phyloP scores from a whole-genome alignment of 1,284 basidiomycete species.

The Microbotryum saponariae region DNA sequence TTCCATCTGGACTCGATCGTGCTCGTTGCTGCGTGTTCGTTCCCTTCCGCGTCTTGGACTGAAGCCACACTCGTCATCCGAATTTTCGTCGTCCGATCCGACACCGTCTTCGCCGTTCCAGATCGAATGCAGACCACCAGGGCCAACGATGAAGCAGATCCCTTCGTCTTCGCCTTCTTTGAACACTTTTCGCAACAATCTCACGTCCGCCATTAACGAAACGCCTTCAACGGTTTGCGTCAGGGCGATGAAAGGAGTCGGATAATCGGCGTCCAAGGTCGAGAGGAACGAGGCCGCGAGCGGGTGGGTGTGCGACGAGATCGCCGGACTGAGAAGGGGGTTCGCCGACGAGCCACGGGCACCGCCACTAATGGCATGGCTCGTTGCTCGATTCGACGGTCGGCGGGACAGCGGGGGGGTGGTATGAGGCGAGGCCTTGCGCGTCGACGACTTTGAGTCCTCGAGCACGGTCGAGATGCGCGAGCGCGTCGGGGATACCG shows the following conservation, averaged over 20 bases:
- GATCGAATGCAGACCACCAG: slow-evolving; percentile 22
- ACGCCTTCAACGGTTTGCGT: slow-evolving; percentile 29
- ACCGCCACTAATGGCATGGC: no score
- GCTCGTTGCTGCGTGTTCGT: not conserved
- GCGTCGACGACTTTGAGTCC: no score
- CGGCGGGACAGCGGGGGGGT: no score
- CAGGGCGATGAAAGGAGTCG: slow-evolving; percentile 31
- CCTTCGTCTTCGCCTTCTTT: slow-evolving; percentile 12
- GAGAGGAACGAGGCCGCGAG: not conserved
- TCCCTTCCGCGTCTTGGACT: not conserved
- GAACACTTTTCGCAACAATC: slow-evolving; percentile 28
- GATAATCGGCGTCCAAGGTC: not conserved
- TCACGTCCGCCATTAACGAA: slow-evolving; percentile 29
- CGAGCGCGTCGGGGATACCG: no score
- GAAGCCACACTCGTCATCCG: not conserved
- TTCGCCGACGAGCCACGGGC: not conserved
- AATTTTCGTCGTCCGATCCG: not conserved
- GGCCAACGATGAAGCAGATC: slow-evolving; percentile 24
- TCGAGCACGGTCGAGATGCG: no score
- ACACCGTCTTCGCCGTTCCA: slow-evolving; percentile 30
- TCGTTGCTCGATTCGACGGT: no score
- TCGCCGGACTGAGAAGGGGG: not conserved
- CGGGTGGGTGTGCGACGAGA: not conserved
- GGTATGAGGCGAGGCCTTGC: no score
- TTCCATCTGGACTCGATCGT: no score